A percentile compares a stretch with the other conserved stretches of the same genome.
These are phyloP conservation scores for Stachybotrys chartarum DNA, from an alignment of 2,329 filamentous ascomycete species.

Conservation along the genomic window DNA sequence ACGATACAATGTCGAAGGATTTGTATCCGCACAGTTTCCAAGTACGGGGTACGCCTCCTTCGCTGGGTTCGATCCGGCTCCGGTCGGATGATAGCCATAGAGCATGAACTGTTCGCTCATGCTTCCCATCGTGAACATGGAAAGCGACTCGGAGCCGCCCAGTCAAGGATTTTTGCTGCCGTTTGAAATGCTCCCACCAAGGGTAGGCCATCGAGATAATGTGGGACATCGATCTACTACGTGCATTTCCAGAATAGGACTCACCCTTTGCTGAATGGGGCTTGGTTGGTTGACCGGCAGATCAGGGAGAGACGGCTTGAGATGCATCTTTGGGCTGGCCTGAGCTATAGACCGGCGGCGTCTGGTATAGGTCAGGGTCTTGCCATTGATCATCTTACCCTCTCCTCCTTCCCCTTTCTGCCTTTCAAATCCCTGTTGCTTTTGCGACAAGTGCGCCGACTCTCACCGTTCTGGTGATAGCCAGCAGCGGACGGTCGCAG, in stretches of 20 bases:
- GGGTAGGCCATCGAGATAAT: background rate
- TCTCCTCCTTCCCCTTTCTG: background rate
- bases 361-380: background rate
- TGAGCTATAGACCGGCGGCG: background rate
- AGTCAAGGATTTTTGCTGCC: no score
- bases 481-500: no score
- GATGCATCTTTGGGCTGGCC: background rate
- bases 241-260: background rate
- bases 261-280: background rate
- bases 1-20: no score
- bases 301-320: background rate
- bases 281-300: background rate
- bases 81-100: no score
- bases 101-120: no score
- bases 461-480: background rate
- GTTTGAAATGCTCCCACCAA: no score
- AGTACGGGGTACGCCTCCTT: no score
- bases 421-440: no score
- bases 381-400: background rate
- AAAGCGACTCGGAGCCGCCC: no score
- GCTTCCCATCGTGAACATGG: no score
- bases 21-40: no score
- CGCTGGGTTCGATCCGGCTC: no score
- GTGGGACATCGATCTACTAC: background rate
- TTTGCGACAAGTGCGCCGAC: background rate